phyloP scores from a whole-genome alignment of 192 early-diverging fungal genomes.

The Coemansia sp. region DNA sequence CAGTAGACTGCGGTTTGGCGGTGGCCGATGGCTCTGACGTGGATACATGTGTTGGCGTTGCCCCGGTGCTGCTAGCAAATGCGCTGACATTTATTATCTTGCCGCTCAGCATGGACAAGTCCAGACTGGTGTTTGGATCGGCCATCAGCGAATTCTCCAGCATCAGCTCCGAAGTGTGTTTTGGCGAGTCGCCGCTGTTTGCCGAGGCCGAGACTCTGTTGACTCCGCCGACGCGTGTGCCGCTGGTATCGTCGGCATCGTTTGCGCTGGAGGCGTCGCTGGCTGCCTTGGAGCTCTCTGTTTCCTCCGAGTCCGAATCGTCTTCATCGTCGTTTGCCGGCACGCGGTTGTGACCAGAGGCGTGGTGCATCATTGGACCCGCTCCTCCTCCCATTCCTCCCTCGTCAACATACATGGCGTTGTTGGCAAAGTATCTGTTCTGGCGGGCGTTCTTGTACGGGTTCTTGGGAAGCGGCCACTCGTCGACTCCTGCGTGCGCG shows the following conservation, averaged over 20 bases:
- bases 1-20: not conserved
- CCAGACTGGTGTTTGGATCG: constrained; percentile 36
- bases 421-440: constrained; percentile 16
- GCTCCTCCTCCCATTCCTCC: not conserved
- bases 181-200: not conserved
- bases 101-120: constrained; percentile 28
- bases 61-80: constrained; percentile 26
- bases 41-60: constrained; percentile 8
- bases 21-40: not conserved
- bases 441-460: constrained; percentile 34
- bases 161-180: not conserved
- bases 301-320: constrained; percentile 19
- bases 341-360: constrained; percentile 31
- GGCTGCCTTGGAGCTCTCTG: constrained; percentile 10
- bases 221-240: constrained; percentile 24
- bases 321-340: constrained; percentile 18
- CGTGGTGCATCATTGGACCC: constrained; percentile 16
- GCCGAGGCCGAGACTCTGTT: constrained; percentile 24
- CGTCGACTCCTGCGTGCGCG: constrained; percentile 34
- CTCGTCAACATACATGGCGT: constrained; percentile 19
- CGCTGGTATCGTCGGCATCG: constrained; percentile 4
- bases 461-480: constrained; percentile 45
- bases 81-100: constrained; percentile 38
- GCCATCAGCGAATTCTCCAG: constrained; percentile 9
- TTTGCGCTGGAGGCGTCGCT: not conserved